These are phyloP conservation scores for Isabelozyma rhagii DNA, from an alignment of 805 yeast genomes.

Conservation along the genomic window DNA sequence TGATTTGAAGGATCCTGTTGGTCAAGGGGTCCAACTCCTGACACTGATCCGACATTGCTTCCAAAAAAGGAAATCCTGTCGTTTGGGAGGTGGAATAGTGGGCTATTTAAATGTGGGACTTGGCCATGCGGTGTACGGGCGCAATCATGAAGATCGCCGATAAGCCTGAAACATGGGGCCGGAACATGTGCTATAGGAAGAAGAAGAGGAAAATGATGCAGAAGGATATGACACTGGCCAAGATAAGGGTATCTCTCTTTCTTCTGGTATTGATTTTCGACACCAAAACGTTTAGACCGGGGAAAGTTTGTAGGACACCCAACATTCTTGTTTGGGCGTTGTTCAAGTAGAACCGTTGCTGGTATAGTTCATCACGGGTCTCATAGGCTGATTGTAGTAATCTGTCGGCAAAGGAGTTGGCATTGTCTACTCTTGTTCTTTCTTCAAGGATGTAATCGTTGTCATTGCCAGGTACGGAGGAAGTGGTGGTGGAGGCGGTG, in stretches of 20 bases:
- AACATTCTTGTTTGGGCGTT: conserved; percentile 64
- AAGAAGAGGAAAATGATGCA: conserved; percentile 72
- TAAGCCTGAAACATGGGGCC: not conserved
- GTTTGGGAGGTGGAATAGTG: not conserved
- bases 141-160: not conserved
- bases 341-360: conserved; percentile 65
- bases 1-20: conserved; percentile 48
- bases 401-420: conserved; percentile 74
- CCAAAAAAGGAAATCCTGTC: not conserved
- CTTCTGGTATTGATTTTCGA: conserved; percentile 83
- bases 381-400: conserved; percentile 82
- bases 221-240: conserved; percentile 67
- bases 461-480: conserved; percentile 33
- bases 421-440: conserved; percentile 64
- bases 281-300: conserved; percentile 77
- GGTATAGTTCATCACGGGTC: conserved; percentile 78
- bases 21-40: conserved; percentile 9
- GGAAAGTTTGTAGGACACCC: conserved; percentile 63
- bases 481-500: conserved; percentile 7
- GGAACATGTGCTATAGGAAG: not conserved
- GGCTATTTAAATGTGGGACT: not conserved
- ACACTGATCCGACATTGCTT: not conserved
- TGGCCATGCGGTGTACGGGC: not conserved
- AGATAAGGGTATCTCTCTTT: conserved; percentile 81
- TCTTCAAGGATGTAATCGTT: conserved; percentile 80